A percentile compares a stretch with the other conserved stretches of the same genome.
Evolutionary conservation across 768 basidiomycete genomes (phyloP).

Genomic region (Termitomyces sp.): DNA sequence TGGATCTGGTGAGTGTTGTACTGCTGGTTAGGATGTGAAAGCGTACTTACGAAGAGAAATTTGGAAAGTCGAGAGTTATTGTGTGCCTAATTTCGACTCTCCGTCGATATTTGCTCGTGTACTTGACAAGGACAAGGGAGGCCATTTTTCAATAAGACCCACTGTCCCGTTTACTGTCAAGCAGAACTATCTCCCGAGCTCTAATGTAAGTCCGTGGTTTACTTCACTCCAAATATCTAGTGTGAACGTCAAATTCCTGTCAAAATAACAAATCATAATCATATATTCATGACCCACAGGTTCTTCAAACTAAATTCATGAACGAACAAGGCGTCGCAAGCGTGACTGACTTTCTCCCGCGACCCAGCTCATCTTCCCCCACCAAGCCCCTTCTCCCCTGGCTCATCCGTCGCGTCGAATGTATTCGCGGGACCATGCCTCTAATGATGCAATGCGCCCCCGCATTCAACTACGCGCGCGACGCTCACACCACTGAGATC

Average conservation of each 20-base stretch:
- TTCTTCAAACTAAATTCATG: slow-evolving; percentile 89
- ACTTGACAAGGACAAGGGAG: slow-evolving; percentile 87
- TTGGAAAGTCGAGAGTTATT: slow-evolving; percentile 84
- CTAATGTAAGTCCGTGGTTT: slow-evolving; percentile 52
- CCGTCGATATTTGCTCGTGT: slow-evolving; percentile 90
- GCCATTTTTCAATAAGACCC: slow-evolving; percentile 89
- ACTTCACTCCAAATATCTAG: too few species aligned
- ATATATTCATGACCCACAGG: slow-evolving; percentile 42
- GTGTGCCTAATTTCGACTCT: slow-evolving; percentile 91
- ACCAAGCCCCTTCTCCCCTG: slow-evolving; percentile 73
- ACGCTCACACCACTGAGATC: slow-evolving; percentile 62
- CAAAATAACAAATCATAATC: slow-evolving; percentile 2
- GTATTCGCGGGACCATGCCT: slow-evolving; percentile 79
- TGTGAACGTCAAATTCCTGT: too few species aligned
- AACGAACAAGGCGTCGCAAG: slow-evolving; percentile 84
- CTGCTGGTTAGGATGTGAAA: not conserved
- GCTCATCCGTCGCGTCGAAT: slow-evolving; percentile 83
- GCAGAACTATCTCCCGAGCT: slow-evolving; percentile 80
- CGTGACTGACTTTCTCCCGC: slow-evolving; percentile 85
- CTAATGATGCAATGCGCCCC: slow-evolving; percentile 89
- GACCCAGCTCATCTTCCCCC: slow-evolving; percentile 39
- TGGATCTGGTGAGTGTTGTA: slow-evolving; percentile 58
- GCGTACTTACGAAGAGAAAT: not conserved
- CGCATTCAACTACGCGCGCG: slow-evolving; percentile 92
- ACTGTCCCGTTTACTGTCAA: slow-evolving; percentile 66